Evolutionary conservation across 345 rosid genomes (phyloP).

Genomic region (Pugionium dolabratum): DNA sequence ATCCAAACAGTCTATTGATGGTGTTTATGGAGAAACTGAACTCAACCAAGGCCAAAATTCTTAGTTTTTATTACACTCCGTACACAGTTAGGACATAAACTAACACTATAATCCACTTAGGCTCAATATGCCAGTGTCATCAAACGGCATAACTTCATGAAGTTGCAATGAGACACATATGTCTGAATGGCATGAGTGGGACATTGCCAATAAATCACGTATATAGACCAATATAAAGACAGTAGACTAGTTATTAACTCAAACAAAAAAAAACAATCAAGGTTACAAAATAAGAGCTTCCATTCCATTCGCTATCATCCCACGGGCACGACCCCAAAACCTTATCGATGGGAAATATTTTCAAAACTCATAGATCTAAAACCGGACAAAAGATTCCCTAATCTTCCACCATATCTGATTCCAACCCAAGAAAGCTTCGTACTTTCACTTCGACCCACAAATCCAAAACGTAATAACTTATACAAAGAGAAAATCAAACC

Average conservation of each 20-base stretch:
- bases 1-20: slow-evolving; percentile 14
- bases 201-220: background rate
- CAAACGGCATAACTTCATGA: slow-evolving; percentile 8
- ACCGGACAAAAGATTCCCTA: slow-evolving; percentile 1
- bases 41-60: slow-evolving; percentile 4
- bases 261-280: slow-evolving; percentile 9
- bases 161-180: slow-evolving; percentile 15
- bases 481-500: slow-evolving; percentile 45
- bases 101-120: slow-evolving; percentile 6
- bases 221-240: background rate
- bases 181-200: background rate
- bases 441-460: slow-evolving; percentile 17
- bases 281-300: background rate
- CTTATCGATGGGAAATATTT: background rate
- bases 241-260: background rate
- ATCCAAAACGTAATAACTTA: background rate
- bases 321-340: too few relatives aligned
- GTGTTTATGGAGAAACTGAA: slow-evolving; percentile 7
- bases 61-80: background rate
- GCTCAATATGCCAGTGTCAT: slow-evolving; percentile 2
- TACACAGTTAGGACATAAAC: background rate
- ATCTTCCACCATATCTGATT: slow-evolving; percentile 13
- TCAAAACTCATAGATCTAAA: slow-evolving; percentile 6
- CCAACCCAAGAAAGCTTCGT: slow-evolving; percentile 22
- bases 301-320: too few relatives aligned